phyloP scores from a whole-genome alignment of 768 basidiomycete genomes.

The Tephrocybe sp. region DNA sequence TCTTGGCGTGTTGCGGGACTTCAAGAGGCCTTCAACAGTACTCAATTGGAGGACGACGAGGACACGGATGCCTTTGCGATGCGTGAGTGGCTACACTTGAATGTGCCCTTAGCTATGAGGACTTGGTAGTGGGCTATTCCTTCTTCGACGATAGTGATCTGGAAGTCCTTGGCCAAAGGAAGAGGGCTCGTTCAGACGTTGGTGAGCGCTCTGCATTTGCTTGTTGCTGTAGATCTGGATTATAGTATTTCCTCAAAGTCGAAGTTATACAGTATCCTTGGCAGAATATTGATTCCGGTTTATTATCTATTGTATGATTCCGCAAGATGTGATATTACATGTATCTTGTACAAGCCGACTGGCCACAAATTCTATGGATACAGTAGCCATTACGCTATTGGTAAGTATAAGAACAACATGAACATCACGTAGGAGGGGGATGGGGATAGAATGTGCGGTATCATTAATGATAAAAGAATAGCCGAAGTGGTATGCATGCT shows the following conservation, averaged over 20 bases:
- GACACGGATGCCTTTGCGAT: slow-evolving; percentile 55
- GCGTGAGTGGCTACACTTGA: slow-evolving; percentile 45
- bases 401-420: too few species aligned
- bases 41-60: slow-evolving; percentile 30
- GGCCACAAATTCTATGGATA: too few species aligned
- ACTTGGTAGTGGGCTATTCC: slow-evolving; percentile 79
- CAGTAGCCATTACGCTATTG: too few species aligned
- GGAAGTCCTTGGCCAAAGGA: slow-evolving; percentile 63
- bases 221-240: not conserved
- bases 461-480: too few species aligned
- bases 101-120: slow-evolving; percentile 4
- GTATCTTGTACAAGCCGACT: too few species aligned
- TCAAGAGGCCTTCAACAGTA: slow-evolving; percentile 66
- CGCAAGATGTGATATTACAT: too few species aligned
- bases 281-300: slow-evolving; percentile 32
- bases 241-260: slow-evolving; percentile 22
- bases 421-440: too few species aligned
- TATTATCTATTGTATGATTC: not conserved
- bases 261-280: slow-evolving; percentile 42
- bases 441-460: too few species aligned
- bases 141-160: slow-evolving; percentile 89
- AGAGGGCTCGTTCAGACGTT: slow-evolving; percentile 59
- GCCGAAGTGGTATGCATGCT: too few species aligned
- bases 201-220: slow-evolving; percentile 52
- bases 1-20: slow-evolving; percentile 68